phyloP scores from a whole-genome alignment of 208 protist species.

The Trypanosoma rangeli region DNA sequence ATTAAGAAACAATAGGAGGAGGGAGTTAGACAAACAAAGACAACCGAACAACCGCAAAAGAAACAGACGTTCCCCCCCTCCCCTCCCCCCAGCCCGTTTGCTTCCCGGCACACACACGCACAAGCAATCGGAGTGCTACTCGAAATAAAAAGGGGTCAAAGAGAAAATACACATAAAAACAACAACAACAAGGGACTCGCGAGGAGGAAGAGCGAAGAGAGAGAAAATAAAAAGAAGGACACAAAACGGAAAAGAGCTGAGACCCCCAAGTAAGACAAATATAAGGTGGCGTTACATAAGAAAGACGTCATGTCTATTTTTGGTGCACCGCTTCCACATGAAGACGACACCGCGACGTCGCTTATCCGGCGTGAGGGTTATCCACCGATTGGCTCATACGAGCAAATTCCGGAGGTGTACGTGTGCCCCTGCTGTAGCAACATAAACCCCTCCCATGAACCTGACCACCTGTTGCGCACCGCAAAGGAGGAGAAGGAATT shows the following conservation, averaged over 20 bases:
- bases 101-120: too few relatives aligned
- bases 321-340: constrained; percentile 75
- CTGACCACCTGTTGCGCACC: constrained; percentile 57
- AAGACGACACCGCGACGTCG: constrained; percentile 88
- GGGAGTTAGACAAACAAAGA: constrained; percentile 4
- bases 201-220: not conserved
- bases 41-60: not conserved
- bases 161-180: constrained; percentile 1
- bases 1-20: constrained; percentile 9
- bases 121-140: too few relatives aligned
- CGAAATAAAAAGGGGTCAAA: not conserved
- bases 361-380: constrained; percentile 84
- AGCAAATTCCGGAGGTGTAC: constrained; percentile 86
- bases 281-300: not conserved
- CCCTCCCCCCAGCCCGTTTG: too few relatives aligned
- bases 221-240: constrained; percentile 10
- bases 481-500: constrained; percentile 68
- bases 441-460: constrained; percentile 59
- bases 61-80: not conserved
- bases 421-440: constrained; percentile 81
- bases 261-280: constrained; percentile 1
- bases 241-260: constrained; percentile 10
- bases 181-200: not conserved
- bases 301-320: constrained; percentile 75
- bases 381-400: constrained; percentile 71